A percentile compares a stretch with the other conserved stretches of the same genome.
These are phyloP conservation scores for Tolypocladium endophyticum DNA, from an alignment of 2,329 filamentous ascomycete species.

Conservation along the genomic window DNA sequence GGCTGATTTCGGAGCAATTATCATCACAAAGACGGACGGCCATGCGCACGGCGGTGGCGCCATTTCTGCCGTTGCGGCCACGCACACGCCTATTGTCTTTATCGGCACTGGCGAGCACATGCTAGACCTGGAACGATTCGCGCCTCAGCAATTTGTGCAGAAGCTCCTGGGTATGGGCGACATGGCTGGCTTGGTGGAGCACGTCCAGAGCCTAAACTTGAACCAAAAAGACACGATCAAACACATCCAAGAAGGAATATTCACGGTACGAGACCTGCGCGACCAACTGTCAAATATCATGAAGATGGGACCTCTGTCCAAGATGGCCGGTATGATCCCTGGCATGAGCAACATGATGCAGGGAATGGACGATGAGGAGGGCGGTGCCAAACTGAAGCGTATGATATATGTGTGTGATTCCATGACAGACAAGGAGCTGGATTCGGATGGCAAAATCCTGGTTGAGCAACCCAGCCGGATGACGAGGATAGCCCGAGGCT, in stretches of 20 bases:
- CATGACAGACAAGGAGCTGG: conserved; percentile 93
- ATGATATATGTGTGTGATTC: conserved; percentile 99
- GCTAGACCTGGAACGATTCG: conserved; percentile 87
- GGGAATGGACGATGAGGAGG: conserved; percentile 94
- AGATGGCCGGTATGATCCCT: conserved; percentile 98
- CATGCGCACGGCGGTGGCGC: conserved; percentile 92
- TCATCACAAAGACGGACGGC: conserved; percentile 97
- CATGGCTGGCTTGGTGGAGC: conserved; percentile 88
- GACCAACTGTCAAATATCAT: conserved; percentile 97
- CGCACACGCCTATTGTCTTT: conserved; percentile 93
- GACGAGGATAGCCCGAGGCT: conserved; percentile 82
- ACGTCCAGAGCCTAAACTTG: conserved; percentile 89
- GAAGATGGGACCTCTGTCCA: conserved; percentile 97
- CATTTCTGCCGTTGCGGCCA: conserved; percentile 93
- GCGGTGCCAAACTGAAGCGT: conserved; percentile 82
- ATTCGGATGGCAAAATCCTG: conserved; percentile 90
- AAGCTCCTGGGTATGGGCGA: conserved; percentile 97
- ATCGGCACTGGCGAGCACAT: conserved; percentile 97
- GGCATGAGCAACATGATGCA: conserved; percentile 90
- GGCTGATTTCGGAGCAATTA: conserved; percentile 94
- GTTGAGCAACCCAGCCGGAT: conserved; percentile 86
- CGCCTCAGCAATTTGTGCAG: conserved; percentile 83
- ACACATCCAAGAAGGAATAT: conserved; percentile 93
- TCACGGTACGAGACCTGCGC: conserved; percentile 85
- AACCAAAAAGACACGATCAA: conserved; percentile 99